These are phyloP conservation scores for Pestalotiopsis sp. DNA, from an alignment of 2,329 filamentous ascomycete species.

Conservation along the genomic window DNA sequence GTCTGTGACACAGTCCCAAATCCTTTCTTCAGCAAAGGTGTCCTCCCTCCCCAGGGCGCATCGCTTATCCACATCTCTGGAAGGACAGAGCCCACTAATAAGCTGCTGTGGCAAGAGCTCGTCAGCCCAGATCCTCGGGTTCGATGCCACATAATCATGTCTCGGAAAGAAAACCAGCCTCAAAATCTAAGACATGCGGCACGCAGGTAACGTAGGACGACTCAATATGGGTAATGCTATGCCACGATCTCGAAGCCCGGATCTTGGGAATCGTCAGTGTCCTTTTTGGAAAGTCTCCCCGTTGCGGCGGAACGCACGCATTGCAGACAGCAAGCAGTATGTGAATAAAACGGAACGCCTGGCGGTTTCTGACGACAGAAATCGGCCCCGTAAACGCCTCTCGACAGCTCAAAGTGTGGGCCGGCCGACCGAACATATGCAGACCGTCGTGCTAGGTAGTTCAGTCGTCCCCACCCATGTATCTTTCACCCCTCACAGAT, in stretches of 20 bases:
- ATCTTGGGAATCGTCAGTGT: background rate
- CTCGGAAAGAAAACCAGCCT: slow-evolving; percentile 5
- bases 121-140: slow-evolving; percentile 2
- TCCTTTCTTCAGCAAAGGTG: slow-evolving; percentile 2
- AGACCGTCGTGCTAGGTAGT: background rate
- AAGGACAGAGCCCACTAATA: background rate
- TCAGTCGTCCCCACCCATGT: slow-evolving; percentile 5
- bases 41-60: background rate
- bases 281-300: background rate
- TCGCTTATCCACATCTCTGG: background rate
- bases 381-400: background rate
- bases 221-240: background rate
- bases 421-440: background rate
- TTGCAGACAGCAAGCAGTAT: background rate
- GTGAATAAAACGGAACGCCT: background rate
- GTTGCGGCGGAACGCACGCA: background rate
- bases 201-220: slow-evolving; percentile 1
- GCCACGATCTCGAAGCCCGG: background rate
- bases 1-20: slow-evolving; percentile 5
- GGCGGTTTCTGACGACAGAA: background rate
- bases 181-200: slow-evolving; percentile 11
- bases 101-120: background rate
- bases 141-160: slow-evolving; percentile 7
- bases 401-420: background rate
- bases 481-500: slow-evolving; percentile 6